A percentile compares a stretch with the other conserved stretches of the same genome.
phyloP scores from a whole-genome alignment of 139 green algal genomes.

The Micractinium conductrix region DNA sequence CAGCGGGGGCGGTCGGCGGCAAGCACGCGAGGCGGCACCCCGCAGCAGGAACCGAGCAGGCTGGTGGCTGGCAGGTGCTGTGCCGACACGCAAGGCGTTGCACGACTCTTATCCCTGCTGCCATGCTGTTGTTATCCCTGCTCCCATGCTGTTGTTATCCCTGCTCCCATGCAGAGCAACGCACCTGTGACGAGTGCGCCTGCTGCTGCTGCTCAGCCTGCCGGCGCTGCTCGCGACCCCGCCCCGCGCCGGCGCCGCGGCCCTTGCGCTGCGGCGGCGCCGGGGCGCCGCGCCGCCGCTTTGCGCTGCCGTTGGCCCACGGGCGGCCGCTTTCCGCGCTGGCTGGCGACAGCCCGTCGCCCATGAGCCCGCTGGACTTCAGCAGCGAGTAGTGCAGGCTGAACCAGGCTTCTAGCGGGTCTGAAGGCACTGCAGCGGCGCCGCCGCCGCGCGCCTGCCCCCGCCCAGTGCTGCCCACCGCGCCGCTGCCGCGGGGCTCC shows the following conservation, averaged over 20 bases:
- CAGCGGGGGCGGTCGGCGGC: too few relatives aligned
- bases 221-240: slow-evolving; percentile 11
- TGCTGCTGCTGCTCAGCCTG: not conserved
- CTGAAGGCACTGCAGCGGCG: not conserved
- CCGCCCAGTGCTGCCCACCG: not conserved
- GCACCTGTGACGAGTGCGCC: too few relatives aligned
- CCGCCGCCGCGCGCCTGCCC: not conserved
- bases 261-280: not conserved
- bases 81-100: too few relatives aligned
- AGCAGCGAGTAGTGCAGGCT: slow-evolving; percentile 18
- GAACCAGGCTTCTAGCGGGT: slow-evolving; percentile 23
- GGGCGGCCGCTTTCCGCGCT: slow-evolving; percentile 11
- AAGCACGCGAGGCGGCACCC: too few relatives aligned
- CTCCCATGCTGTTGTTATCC: too few relatives aligned
- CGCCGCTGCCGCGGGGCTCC: slow-evolving; percentile 13
- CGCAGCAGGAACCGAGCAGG: too few relatives aligned
- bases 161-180: too few relatives aligned
- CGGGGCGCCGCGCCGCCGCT: not conserved
- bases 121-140: too few relatives aligned
- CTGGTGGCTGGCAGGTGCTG: too few relatives aligned
- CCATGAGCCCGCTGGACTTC: not conserved
- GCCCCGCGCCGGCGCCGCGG: not conserved
- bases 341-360: not conserved
- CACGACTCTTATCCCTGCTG: too few relatives aligned
- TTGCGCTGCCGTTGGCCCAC: not conserved